A percentile compares a stretch with the other conserved stretches of the same genome.
Evolutionary conservation across 352 stramenopile genomes (phyloP).

Genomic region (Globisporangium okanoganense): DNA sequence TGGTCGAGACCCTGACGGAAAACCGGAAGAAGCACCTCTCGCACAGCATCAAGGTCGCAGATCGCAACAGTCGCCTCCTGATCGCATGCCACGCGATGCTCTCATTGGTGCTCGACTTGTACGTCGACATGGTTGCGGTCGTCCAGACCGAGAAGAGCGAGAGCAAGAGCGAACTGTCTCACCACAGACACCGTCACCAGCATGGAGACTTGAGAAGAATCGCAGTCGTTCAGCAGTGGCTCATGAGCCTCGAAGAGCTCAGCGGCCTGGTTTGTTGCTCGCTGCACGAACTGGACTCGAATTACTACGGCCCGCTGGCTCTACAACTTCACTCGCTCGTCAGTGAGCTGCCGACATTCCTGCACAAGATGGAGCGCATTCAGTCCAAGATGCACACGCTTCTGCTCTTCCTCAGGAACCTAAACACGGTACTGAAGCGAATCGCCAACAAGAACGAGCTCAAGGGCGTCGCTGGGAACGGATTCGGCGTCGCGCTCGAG

Average conservation of each 20-base stretch:
- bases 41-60: constrained; percentile 22
- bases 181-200: background rate
- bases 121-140: constrained; percentile 24
- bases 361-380: constrained; percentile 36
- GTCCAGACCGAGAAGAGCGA: constrained; percentile 6
- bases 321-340: constrained; percentile 27
- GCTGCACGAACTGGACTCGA: constrained; percentile 33
- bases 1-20: constrained; percentile 28
- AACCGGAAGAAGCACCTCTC: constrained; percentile 41
- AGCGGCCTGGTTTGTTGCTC: constrained; percentile 33
- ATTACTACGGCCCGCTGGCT: constrained; percentile 30
- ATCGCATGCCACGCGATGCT: constrained; percentile 30
- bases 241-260: constrained; percentile 39
- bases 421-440: constrained; percentile 33
- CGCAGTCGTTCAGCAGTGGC: constrained; percentile 21
- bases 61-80: constrained; percentile 30
- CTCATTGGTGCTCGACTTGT: constrained; percentile 35
- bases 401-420: constrained; percentile 38
- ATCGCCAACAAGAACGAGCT: constrained; percentile 45
- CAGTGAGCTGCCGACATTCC: constrained; percentile 30
- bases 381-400: constrained; percentile 28
- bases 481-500: constrained; percentile 29
- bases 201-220: background rate
- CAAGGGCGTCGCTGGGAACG: constrained; percentile 34
- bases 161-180: background rate